Base-by-base conservation (phyloP, 371 early-diverging fungal genomes). In the Mucor lusitanicus region DNA sequence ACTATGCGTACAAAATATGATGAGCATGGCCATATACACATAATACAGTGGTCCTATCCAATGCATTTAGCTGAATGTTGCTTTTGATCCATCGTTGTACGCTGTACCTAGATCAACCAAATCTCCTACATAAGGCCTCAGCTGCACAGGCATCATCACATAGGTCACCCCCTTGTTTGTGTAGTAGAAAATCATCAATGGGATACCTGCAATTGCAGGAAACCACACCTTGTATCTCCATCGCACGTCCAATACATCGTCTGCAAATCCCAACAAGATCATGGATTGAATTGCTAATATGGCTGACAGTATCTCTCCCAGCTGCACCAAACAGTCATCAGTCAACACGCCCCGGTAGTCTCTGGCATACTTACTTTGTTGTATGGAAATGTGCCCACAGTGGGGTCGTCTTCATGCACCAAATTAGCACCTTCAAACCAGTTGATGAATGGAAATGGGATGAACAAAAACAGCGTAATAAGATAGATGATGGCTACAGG, bases 151-250 rank as follows among this genome's bases (percentile, higher is more conserved):
- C 30, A 97, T 87, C 5, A 93, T 82, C 9, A 99, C 91, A 65
- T 91, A 84, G 0, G 99, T 99, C 6, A 87, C 92, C 56, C 95
- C 95, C 70, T 86, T 88, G 37, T 93, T 93, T 2, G 96, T 94
- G 73, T 89, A 94, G 75, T 99, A 99, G 3, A 98, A 95, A 69
- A 95, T 91, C 64, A 99, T 83, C 23, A 98, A 76, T 7, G 99
- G 99, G 35, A 98, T 85, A 0, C 95, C 92, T 0, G 99, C 97
- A 48, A 99, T 85, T 0, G 93, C 87, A 13, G 99, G 99, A 68
- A 99, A 88, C 80, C 96, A 88, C 27, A 99, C 87, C 76, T 99
- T 99, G 78, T 95, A 92, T 46, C 96, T 80, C 99, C 99, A 99
- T 37, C 94, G 82, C 57, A 99, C 91, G 75, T 98, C 94, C 62